phyloP scores from a whole-genome alignment of 495 filamentous ascomycete genomes.

The Aspergillus conjunctus region DNA sequence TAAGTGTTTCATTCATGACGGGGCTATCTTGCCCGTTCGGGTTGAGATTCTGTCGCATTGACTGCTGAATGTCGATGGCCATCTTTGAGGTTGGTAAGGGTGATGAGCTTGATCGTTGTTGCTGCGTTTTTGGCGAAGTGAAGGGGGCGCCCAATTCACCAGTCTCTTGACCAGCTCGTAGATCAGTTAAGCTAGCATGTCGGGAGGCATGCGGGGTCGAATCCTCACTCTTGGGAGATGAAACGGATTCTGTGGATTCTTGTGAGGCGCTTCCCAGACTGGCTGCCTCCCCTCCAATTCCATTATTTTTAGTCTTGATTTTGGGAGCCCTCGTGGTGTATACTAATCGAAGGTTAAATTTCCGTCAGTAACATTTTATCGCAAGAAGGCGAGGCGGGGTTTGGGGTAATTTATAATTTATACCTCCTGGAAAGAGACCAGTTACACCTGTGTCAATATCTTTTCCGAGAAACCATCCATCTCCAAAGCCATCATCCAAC shows the following conservation, averaged over 20 bases:
- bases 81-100: constrained; percentile 45
- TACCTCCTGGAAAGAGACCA: constrained; percentile 91
- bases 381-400: background rate
- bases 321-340: constrained; percentile 34
- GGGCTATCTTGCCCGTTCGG: constrained; percentile 63
- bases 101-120: constrained; percentile 45
- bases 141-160: constrained; percentile 25
- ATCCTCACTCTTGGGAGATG: constrained; percentile 39
- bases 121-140: constrained; percentile 32
- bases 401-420: constrained; percentile 23
- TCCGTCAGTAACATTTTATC: constrained; percentile 2
- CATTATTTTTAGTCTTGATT: constrained; percentile 12
- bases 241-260: constrained; percentile 12
- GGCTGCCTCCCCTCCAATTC: background rate
- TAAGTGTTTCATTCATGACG: constrained; percentile 94
- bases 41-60: constrained; percentile 48
- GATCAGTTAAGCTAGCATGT: constrained; percentile 43
- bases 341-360: constrained; percentile 23
- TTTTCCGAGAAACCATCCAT: constrained; percentile 95
- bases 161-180: constrained; percentile 26
- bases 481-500: constrained; percentile 94
- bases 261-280: background rate
- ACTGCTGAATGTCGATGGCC: constrained; percentile 48
- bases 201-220: constrained; percentile 52
- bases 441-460: constrained; percentile 72